Evolutionary conservation across 805 yeast genomes (phyloP), one percentile per base, ranked within the genome.

Genomic region (Zygosaccharomyces rouxii): DNA sequence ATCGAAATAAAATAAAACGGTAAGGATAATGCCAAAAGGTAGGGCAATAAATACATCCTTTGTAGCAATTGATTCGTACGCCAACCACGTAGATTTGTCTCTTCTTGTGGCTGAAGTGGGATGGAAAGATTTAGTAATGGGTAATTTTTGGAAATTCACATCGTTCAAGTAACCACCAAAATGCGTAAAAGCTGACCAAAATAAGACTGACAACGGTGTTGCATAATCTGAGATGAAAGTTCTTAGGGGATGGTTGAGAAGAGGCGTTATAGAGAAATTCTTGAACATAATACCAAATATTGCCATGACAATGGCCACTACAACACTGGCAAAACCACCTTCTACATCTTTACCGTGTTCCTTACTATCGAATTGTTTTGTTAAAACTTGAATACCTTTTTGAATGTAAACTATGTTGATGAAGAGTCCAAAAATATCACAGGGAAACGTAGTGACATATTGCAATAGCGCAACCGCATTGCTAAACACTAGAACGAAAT

Each of bases 361-460:
- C 0, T 63, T 59, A 1, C 66, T 60, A 10, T 66, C 53, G 59
- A 92, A 92, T 62, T 92, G 97, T 46, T 81, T 70, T 1, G 78
- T 68, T 30, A 90, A 66, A 22, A 94, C 86, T 61, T 89, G 94
- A 16, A 92, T 81, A 0, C 97, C 98, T 61, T 92, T 92, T 63
- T 89, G 89, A 45, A 90, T 75, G 69, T 92, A 92, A 10, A 92
- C 87, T 13, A 89, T 74, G 61, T 89, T 87, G 58, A 89, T 92
- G 67, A 90, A 92, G 46, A 89, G 76, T 0, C 98, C 99, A 74
- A 92, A 92, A 4, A 88, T 88, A 54, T 92, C 96, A 66, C 97
- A 90, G 2, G 95, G 87, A 62, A 80, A 92, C 45, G 80, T 72
- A 2, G 96, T 84, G 23, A 90, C 86, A 56, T 78, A 82, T 53